Percentiles rank a stretch among this genome's conserved stretches.
Evolutionary conservation across 1,139 yeast species (phyloP).

Genomic region (Geotrichum bryndzae): DNA sequence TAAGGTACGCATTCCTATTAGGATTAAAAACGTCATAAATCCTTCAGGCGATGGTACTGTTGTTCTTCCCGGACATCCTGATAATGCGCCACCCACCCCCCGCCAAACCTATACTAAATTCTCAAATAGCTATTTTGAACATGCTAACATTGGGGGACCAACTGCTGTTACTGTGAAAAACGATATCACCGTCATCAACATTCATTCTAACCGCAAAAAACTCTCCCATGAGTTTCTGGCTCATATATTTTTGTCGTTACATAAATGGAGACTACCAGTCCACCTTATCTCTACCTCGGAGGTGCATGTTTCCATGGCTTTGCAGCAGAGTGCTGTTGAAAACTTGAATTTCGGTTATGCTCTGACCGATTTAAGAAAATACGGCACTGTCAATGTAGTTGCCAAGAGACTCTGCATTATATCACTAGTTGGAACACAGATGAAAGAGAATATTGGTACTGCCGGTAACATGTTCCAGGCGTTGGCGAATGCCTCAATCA

Average conservation of each 20-base stretch:
- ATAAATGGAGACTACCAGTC: constrained; percentile 78
- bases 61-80: constrained; percentile 66
- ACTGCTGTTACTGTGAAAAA: constrained; percentile 96
- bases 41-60: constrained; percentile 88
- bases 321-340: constrained; percentile 46
- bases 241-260: constrained; percentile 78
- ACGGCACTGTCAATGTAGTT: constrained; percentile 77
- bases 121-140: not conserved
- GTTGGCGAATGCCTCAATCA: constrained; percentile 83
- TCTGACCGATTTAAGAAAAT: constrained; percentile 63
- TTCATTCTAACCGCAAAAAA: constrained; percentile 89
- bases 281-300: constrained; percentile 95
- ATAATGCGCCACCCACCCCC: not conserved
- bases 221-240: constrained; percentile 94
- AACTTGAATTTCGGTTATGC: constrained; percentile 64
- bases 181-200: constrained; percentile 83
- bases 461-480: constrained; percentile 97
- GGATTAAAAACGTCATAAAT: constrained; percentile 91
- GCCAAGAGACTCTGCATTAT: constrained; percentile 84
- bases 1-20: constrained; percentile 88
- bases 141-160: constrained; percentile 72
- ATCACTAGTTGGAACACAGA: constrained; percentile 91
- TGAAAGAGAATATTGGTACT: constrained; percentile 94
- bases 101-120: not conserved
- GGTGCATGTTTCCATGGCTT: constrained; percentile 97